Percentiles rank a stretch among this genome's conserved stretches.
phyloP scores from a whole-genome alignment of 2,329 filamentous ascomycete genomes.

The Sporothrix euskadiensis region DNA sequence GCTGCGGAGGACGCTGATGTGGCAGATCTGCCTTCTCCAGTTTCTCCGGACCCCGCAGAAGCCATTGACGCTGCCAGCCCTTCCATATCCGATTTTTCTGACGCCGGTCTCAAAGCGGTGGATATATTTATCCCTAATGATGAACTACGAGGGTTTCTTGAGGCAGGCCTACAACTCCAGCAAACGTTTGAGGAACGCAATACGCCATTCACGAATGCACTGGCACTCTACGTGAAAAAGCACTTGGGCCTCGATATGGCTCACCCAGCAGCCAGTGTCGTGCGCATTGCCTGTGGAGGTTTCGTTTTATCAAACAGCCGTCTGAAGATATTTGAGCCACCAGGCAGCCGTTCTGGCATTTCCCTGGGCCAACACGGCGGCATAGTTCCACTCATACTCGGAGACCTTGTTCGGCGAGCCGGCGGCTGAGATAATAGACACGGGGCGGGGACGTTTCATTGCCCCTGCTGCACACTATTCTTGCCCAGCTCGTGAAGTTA shows the following conservation, averaged over 20 bases:
- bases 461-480: not conserved
- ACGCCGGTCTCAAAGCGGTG: constrained; percentile 46
- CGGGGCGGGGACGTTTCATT: not conserved
- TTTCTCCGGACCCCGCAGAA: not conserved
- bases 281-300: constrained; percentile 56
- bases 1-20: not conserved
- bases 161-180: constrained; percentile 41
- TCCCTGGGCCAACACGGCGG: not conserved
- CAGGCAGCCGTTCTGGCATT: not conserved
- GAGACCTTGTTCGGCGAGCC: constrained; percentile 24
- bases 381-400: constrained; percentile 20
- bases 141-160: constrained; percentile 51
- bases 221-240: constrained; percentile 52
- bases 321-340: constrained; percentile 48
- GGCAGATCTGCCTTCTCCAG: too few relatives aligned
- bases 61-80: not conserved
- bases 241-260: constrained; percentile 58
- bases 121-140: constrained; percentile 54
- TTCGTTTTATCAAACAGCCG: constrained; percentile 57
- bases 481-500: not conserved
- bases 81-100: not conserved
- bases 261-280: constrained; percentile 55
- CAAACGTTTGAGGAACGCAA: not conserved
- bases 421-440: not conserved
- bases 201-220: constrained; percentile 52